Evolutionary conservation across 768 basidiomycete genomes (phyloP), one percentile per base, ranked within the genome.

Genomic region (Leucogyrophana mollusca): DNA sequence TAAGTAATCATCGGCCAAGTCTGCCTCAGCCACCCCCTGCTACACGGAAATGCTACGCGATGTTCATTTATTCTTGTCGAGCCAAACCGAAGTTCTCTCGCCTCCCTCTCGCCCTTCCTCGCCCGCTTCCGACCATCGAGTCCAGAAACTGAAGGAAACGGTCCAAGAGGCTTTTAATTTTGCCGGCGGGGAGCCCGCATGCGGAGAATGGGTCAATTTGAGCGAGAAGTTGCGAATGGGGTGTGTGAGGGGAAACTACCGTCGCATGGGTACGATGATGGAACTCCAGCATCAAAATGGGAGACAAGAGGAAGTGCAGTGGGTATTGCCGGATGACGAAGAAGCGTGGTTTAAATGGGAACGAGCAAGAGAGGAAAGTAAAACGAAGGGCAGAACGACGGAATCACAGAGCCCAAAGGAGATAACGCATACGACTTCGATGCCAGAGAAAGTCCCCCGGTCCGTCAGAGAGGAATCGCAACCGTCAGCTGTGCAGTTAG

Each of bases 311-410:
- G 50, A 52, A 18, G 46, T 56, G 17, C 59, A 63, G 25, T 65
- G 63, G 61, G 56, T 69, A 53, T 43, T 79, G 52, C 74, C 77
- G 9, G 67, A 68, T 20, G 73, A 71, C 14, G 79, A 81, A 56
- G 67, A 67, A 36, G 73, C 74, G 27, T 79, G 79, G 78, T 49
- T 64, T 11, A 67, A 68, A 20, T 75, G 70, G 68, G 78, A 79
- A 59, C 62, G 50, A 47, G 60, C 55, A 49, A 58, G 54, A 40
- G 52, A 56, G 45, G 56, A 55, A 4, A 55, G 52, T 33, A 46
- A 55, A 14, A 42, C 54, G 38, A 59, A 51, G 36, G 47, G 36
- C 34, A 58, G 49, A 39, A 54, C 48, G 1, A 56, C 50, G 7
- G 35, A 40, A 7, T 45, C 54, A 13, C 57, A 51, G 38, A 43